Evolutionary conservation across 257 asterid genomes (phyloP), one percentile per base, ranked within the genome.

Genomic region (Paulownia fortunei): DNA sequence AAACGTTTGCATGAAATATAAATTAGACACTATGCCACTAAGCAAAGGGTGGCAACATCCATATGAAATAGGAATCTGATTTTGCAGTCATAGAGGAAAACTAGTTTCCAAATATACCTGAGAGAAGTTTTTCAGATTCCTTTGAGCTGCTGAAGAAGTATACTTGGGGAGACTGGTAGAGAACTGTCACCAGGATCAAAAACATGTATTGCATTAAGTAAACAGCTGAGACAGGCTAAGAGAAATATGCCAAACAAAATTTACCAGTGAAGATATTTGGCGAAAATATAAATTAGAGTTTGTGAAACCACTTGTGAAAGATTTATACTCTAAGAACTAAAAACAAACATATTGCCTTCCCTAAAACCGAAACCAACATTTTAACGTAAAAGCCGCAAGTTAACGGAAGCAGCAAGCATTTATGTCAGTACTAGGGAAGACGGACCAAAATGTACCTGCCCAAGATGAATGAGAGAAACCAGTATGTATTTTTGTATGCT

Each of bases 401-500:
- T 27, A 36, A 55, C 8, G 1, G 8, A 21, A 10, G n/a, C 52
- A 67, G 67, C 16, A 6, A 13, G 44, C 46, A 37, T 52, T 72
- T 44, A 55, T 6, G 18, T 9, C 21, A 52, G 55, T 52, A 39
- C 34, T 16, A 26, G 18, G 27, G 26, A 51, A 37, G 16, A 13
- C 2, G 61, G 59, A 44, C 54, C 92, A 51, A 37, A n/a, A 18
- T 2, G 62, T 55, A 51, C 64, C 92, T 90, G 95, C 68, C 91
- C 95, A 64, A 62, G 81, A 73, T 84, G 88, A 82, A 90, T 83
- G 66, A 90, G 89, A 12, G 88, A 88, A 69, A 90, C 92, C 82
- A 88, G 80, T 30, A 86, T 83, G 76, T 86, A 86, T 79, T 88
- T 66, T 90, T 90, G 88, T 88, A 90, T 54, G 95, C 95, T 84